Base-by-base conservation (phyloP, 148 eudicot genomes). In the Heliamphora exappendiculata region DNA sequence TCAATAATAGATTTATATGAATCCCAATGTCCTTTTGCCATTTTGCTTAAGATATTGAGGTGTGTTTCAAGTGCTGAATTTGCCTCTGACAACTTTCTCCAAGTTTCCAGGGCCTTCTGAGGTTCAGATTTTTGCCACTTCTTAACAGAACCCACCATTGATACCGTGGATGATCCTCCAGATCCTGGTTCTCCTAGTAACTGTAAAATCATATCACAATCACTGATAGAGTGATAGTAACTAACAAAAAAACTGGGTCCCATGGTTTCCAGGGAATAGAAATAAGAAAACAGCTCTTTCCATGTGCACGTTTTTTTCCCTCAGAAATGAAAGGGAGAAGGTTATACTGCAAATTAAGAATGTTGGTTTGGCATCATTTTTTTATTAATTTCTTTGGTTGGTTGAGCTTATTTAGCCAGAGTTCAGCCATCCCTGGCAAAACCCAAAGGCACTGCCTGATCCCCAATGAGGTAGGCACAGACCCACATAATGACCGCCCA, bases 91-190 rank as follows among this genome's bases (percentile, higher is more conserved):
- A 96, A 88, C 76, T 88, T 88, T 81, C 68, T 86, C 93, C 96
- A 91, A 73, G 89, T 87, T 69, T 83, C 79, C 57, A 72, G 78
- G 51, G 98, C 88, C 78, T 78, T 87, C 67, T 86, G 86, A 65
- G 99, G 99, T 42, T 95, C 97, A 70, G 94, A 85, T 68, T 89
- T 96, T 87, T 96, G 93, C 99, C 99, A 96, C 87, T 91, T 89
- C 83, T 96, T 93, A 24, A 96, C 92, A 76, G 99, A 94, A 68
- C 99, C 99, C 45, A 96, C 98, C 99, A 93, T 96, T 72, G 99
- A 96, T 55, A 97, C 98, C 28, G 99, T 95, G 78, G 99, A 93
- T 73, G 99, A 96, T 70, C 99, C 99, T 39, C 99, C 99, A 75
- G 85, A 74, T 86, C 99, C 99, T 31, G 98, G 99, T 76, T 96